phyloP scores from a whole-genome alignment of 2,329 filamentous ascomycete genomes.

The Rachicladosporium sp. region DNA sequence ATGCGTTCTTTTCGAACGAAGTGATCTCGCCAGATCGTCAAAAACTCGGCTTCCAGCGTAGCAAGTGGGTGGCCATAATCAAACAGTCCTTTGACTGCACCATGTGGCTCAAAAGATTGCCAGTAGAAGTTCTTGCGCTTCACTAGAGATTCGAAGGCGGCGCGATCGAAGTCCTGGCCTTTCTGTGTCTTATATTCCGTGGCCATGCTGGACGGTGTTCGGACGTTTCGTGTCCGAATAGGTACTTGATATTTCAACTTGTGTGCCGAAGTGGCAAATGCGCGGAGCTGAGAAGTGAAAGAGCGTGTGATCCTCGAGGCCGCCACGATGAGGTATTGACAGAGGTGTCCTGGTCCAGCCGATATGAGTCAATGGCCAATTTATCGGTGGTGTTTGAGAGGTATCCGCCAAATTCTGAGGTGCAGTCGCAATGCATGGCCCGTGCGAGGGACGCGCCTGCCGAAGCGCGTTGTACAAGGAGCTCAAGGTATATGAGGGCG shows the following conservation, averaged over 20 bases:
- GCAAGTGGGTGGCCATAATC: slow-evolving; percentile 88
- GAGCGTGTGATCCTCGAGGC: slow-evolving; percentile 2
- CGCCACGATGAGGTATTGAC: slow-evolving; percentile 6
- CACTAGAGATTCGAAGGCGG: slow-evolving; percentile 70
- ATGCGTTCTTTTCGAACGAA: slow-evolving; percentile 90
- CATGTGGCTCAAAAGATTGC: slow-evolving; percentile 87
- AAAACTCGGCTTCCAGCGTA: slow-evolving; percentile 72
- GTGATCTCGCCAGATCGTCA: slow-evolving; percentile 85
- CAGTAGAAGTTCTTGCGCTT: slow-evolving; percentile 88
- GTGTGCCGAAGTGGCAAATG: slow-evolving; percentile 8
- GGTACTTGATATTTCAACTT: slow-evolving; percentile 14
- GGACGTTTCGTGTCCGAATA: slow-evolving; percentile 22
- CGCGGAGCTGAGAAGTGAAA: slow-evolving; percentile 3
- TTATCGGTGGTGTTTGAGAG: no score
- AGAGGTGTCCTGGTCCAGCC: no score
- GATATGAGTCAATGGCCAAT: no score
- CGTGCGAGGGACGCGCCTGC: no score
- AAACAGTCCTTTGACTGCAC: slow-evolving; percentile 47
- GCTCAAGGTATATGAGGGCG: no score
- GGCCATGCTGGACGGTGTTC: slow-evolving; percentile 37
- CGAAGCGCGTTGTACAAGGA: no score
- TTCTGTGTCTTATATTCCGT: slow-evolving; percentile 63
- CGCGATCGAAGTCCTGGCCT: slow-evolving; percentile 79
- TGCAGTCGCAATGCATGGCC: no score
- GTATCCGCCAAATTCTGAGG: no score